Base-by-base conservation (phyloP, 2,329 filamentous ascomycete genomes). In the Onygena corvina region DNA sequence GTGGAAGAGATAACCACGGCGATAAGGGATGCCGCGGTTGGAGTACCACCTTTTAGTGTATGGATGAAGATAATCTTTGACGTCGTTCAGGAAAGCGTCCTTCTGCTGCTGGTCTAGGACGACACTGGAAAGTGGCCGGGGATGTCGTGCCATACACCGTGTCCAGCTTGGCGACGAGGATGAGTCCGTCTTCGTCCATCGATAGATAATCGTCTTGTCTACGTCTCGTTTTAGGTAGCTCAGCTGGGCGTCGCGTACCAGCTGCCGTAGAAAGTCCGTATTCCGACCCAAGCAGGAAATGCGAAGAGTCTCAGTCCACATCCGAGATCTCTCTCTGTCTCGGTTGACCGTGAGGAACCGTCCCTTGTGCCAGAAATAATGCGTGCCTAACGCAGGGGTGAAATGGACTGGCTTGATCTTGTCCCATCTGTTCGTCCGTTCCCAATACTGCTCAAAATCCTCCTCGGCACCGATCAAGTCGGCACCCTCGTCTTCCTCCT, bases 1-100 rank as follows among this genome's bases (percentile, higher is more conserved):
- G 57, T 86, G 75, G 57, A 92, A 84, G 0, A 90, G 73, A 58
- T 89, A 90, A 0, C 86, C 86, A 25, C 86, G 69, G 0, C 86
- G 74, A 47, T 89, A 80, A 0, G 84, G 84, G 25, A 90, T 86
- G 0, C 85, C 59, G 18, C 58, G 53, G 40, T 53, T 52, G 23
- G 49, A 40, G 48, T 61, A 59, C 56, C 56, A 61, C n/a, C 80
- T 54, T 2, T 70, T 66, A 12, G 69, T 74, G 2, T 65, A 60
- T 0, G 74, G 75, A 44, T 76, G 70, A 0, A 79, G 60, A 50
- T 76, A 79, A 44, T 76, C 74, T 50, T 77, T 76, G 57, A 78
- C 72, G 52, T 79, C 76, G 6, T 63, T 61, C 9, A 78, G 60
- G 40, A 78, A 71, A 2, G 58, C 66, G 0, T 65, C 58, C 58